Conservation (phyloP, 148 eudicot genomes). For the Oxyria digyna region DNA sequence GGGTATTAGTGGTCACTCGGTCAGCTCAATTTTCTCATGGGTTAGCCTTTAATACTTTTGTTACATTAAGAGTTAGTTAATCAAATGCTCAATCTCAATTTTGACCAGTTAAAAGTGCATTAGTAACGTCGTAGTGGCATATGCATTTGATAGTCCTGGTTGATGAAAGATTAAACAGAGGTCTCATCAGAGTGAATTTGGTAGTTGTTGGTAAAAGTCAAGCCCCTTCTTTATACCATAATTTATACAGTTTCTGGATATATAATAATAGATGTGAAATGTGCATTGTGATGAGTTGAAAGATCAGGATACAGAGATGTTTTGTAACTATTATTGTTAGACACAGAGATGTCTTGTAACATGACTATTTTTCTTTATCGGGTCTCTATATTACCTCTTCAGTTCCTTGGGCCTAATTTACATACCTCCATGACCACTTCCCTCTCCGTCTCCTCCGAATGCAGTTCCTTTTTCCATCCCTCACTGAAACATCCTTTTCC, state of each 20-base stretch:
- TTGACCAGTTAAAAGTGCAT: not conserved
- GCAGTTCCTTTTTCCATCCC: not conserved
- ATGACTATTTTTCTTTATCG: not conserved
- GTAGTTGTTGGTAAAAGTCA: not conserved
- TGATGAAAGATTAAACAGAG: not conserved
- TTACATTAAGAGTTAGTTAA: not conserved
- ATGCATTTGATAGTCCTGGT: not conserved
- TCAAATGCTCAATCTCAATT: not conserved
- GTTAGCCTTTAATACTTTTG: not conserved
- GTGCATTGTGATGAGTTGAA: not conserved
- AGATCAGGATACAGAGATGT: not conserved
- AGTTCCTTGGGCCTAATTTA: not conserved
- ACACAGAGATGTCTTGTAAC: not conserved
- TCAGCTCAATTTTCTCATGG: not conserved
- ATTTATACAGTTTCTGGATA: not conserved
- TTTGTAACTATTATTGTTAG: not conserved
- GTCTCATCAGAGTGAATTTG: not conserved
- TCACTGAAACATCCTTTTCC: not conserved
- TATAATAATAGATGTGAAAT: not conserved
- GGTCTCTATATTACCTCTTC: not conserved
- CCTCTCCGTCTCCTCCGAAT: not conserved
- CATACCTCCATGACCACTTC: not conserved
- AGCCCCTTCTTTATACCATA: not conserved
- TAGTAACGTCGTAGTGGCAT: not conserved
- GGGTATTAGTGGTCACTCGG: not conserved